These are phyloP conservation scores for Talaromyces sp. DNA, from an alignment of 2,329 filamentous ascomycete species.

Conservation along the genomic window DNA sequence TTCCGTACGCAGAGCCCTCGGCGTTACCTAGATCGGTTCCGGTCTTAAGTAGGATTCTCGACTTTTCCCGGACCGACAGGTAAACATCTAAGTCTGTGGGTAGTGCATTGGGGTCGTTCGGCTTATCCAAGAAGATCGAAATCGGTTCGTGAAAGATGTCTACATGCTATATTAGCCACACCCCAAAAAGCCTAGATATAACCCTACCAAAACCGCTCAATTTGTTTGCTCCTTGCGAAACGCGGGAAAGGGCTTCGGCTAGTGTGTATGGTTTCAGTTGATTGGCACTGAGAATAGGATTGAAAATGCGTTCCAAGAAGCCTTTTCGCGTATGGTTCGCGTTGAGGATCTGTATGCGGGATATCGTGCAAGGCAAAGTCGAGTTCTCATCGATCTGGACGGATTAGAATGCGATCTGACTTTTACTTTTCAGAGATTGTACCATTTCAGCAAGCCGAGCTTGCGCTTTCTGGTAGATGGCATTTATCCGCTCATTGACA, in stretches of 20 bases:
- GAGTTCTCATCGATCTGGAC: conserved; percentile 73
- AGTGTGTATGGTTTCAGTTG: conserved; percentile 70
- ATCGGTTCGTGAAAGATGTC: conserved; percentile 86
- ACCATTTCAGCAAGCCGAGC: conserved; percentile 64
- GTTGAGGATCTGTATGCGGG: conserved; percentile 78
- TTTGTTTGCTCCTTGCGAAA: conserved; percentile 69
- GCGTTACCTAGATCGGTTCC: conserved; percentile 92
- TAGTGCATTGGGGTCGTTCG: conserved; percentile 66
- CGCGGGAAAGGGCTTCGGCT: conserved; percentile 69
- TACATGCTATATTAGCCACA: conserved; percentile 33
- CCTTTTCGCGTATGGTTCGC: conserved; percentile 75
- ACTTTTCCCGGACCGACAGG: conserved; percentile 73
- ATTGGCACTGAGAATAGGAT: conserved; percentile 70
- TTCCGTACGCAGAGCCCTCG: conserved; percentile 89
- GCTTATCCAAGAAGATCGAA: conserved; percentile 75
- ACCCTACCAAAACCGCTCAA: conserved; percentile 72
- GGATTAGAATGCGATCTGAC: background rate
- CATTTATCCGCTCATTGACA: conserved; percentile 56
- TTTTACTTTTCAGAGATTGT: conserved; percentile 23
- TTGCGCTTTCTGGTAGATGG: conserved; percentile 62
- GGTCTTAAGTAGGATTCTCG: conserved; percentile 82
- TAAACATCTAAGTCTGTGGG: conserved; percentile 79
- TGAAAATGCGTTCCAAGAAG: conserved; percentile 79
- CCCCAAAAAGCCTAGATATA: background rate
- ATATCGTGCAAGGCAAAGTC: conserved; percentile 82